A percentile compares a stretch with the other conserved stretches of the same genome.
Evolutionary conservation across 257 asterid genomes (phyloP).

Genomic region (Misopates orontium): DNA sequence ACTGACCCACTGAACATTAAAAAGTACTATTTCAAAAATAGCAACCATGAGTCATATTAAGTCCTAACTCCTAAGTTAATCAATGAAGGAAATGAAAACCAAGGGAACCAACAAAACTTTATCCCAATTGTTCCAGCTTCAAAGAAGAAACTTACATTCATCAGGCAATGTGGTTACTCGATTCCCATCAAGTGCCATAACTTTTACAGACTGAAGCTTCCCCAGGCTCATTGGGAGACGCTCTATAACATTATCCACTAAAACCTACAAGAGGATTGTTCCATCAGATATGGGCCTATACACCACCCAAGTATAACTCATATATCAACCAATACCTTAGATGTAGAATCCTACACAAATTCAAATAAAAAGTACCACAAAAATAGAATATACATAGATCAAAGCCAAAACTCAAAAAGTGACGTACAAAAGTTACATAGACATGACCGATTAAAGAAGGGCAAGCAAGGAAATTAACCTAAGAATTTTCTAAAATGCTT

Average conservation of each 20-base stretch:
- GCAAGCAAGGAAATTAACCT: not conserved
- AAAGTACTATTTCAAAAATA: constrained; percentile 5
- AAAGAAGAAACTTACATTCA: constrained; percentile 62
- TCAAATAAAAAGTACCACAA: not conserved
- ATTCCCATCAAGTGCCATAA: constrained; percentile 80
- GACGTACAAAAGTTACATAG: not conserved
- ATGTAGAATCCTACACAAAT: not conserved
- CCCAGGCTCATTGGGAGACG: constrained; percentile 87
- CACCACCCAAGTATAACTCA: not conserved
- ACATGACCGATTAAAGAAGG: not conserved
- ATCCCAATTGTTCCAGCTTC: constrained; percentile 12
- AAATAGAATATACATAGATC: not conserved
- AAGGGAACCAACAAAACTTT: constrained; percentile 22
- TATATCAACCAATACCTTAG: constrained; percentile 1
- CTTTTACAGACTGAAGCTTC: constrained; percentile 80
- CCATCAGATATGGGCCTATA: not conserved
- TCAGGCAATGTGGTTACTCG: constrained; percentile 79
- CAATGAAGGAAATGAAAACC: constrained; percentile 11
- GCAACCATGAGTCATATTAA: constrained; percentile 17
- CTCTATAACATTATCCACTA: constrained; percentile 78
- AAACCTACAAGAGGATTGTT: constrained; percentile 50
- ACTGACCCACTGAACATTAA: constrained; percentile 80
- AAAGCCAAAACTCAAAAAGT: not conserved
- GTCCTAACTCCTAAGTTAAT: constrained; percentile 12
- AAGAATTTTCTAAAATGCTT: not conserved